phyloP scores from a whole-genome alignment of 202 grass and related monocot genomes.

The Tripidium arundinaceum region DNA sequence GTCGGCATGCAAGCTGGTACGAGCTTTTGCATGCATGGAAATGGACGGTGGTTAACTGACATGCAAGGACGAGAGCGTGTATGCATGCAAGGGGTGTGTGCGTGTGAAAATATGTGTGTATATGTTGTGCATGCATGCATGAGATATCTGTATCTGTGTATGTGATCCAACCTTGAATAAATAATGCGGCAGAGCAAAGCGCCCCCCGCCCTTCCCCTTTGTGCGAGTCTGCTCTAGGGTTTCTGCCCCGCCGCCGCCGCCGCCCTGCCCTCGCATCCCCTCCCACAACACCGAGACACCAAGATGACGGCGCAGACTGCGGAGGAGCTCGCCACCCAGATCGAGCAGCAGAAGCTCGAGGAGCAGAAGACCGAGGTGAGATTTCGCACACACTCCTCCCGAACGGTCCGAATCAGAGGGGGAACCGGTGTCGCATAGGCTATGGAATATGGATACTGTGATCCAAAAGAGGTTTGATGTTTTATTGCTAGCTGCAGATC shows the following conservation, averaged over 20 bases:
- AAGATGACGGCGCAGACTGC: conserved; percentile 46
- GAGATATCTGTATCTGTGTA: too few species aligned
- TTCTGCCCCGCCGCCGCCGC: conserved; percentile 30
- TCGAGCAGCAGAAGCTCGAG: conserved; percentile 56
- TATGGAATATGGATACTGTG: neutral
- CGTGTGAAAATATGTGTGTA: too few species aligned
- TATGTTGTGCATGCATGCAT: too few species aligned
- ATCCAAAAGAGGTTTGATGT: neutral
- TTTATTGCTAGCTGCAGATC: neutral
- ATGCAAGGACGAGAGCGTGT: too few species aligned
- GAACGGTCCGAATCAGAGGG: neutral
- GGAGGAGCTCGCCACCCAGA: conserved; percentile 57
- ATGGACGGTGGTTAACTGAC: too few species aligned
- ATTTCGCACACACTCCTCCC: neutral
- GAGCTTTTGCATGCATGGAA: too few species aligned
- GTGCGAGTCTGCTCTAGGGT: conserved; percentile 32
- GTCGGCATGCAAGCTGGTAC: too few species aligned
- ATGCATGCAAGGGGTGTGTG: too few species aligned
- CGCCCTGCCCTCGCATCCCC: neutral
- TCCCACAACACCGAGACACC: conserved; percentile 1
- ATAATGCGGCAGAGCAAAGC: neutral
- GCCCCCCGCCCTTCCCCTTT: neutral
- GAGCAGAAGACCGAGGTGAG: conserved; percentile 43
- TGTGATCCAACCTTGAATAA: conserved; percentile 14
- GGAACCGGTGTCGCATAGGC: neutral